Conservation (phyloP, 208 protist genomes). For the Leishmania braziliensis region DNA sequence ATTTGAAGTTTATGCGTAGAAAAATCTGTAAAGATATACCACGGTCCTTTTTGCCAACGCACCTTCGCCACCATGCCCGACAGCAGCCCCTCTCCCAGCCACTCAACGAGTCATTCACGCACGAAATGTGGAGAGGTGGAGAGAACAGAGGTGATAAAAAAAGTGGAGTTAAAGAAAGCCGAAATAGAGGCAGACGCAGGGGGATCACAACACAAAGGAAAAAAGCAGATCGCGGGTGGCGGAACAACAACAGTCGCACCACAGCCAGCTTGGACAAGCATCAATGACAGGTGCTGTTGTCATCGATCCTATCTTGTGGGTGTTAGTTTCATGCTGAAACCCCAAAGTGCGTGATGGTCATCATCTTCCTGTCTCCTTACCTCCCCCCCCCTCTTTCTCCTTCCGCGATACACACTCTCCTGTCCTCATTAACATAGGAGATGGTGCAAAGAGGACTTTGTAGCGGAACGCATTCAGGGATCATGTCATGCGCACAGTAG, state of each 20-base stretch:
- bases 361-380: too few relatives aligned
- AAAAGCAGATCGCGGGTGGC: too few relatives aligned
- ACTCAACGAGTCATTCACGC: neutral
- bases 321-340: neutral
- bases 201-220: neutral
- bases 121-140: neutral
- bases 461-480: neutral
- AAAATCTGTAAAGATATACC: neutral
- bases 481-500: neutral
- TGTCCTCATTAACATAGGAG: neutral
- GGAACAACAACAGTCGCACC: neutral
- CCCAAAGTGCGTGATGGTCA: too few relatives aligned
- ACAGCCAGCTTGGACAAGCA: neutral
- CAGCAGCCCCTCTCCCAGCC: neutral
- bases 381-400: neutral
- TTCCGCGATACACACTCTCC: neutral
- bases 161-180: neutral
- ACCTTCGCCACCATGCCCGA: neutral
- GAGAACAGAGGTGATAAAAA: neutral
- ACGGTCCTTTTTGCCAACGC: neutral
- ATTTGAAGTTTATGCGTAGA: neutral
- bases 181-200: neutral
- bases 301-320: neutral
- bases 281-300: neutral
- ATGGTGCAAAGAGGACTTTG: neutral